Evolutionary conservation across 2,329 filamentous ascomycete species (phyloP).

Genomic region (Pseudovirgaria hyperparasitica): DNA sequence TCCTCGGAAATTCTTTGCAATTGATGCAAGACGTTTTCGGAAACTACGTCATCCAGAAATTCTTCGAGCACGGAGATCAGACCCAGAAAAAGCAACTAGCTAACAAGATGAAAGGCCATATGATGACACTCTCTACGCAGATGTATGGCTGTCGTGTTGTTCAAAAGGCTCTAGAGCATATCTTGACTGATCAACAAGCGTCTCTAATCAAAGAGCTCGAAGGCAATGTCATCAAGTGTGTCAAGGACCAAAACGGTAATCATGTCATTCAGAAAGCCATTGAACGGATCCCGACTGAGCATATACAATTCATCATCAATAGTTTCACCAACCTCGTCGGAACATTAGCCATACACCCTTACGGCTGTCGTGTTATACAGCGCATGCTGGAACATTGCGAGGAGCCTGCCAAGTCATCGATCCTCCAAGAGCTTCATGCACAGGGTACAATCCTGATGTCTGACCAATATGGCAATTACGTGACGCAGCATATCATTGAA

Average conservation of each 20-base stretch:
- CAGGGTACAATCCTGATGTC: constrained; percentile 61
- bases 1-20: constrained; percentile 70
- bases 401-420: constrained; percentile 53
- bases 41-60: constrained; percentile 96
- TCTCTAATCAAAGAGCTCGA: constrained; percentile 74
- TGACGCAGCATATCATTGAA: constrained; percentile 81
- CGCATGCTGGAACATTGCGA: constrained; percentile 76
- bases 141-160: constrained; percentile 94
- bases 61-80: constrained; percentile 93
- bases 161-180: constrained; percentile 87
- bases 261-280: constrained; percentile 95
- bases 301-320: constrained; percentile 76
- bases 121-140: constrained; percentile 67
- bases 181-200: constrained; percentile 84
- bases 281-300: constrained; percentile 60
- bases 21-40: constrained; percentile 95
- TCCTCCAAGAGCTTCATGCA: constrained; percentile 67
- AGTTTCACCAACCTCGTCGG: constrained; percentile 66
- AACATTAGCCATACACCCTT: constrained; percentile 62
- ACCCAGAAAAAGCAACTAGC: constrained; percentile 81
- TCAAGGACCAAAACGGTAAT: constrained; percentile 85
- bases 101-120: constrained; percentile 74
- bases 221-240: constrained; percentile 59
- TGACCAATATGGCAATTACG: constrained; percentile 92
- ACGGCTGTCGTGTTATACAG: constrained; percentile 88